Conservation (phyloP, 2,329 filamentous ascomycete genomes). For the Cyphellophora europaea region DNA sequence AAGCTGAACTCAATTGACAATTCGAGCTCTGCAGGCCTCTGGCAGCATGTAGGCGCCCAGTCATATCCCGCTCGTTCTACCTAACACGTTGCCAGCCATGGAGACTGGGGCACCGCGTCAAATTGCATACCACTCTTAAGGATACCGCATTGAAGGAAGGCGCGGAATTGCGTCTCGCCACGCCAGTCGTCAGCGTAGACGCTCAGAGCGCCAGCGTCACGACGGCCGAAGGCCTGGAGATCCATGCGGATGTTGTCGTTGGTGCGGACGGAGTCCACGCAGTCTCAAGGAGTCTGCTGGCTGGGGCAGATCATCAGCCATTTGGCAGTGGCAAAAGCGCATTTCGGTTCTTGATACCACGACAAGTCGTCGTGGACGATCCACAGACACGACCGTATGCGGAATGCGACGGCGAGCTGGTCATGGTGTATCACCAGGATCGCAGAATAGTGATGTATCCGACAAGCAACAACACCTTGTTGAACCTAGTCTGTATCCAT, state of each 20-base stretch:
- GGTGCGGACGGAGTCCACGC: conserved; percentile 47
- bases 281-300: conserved; percentile 21
- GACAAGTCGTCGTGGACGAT: conserved; percentile 22
- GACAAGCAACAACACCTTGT: conserved; percentile 13
- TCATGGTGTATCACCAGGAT: conserved; percentile 32
- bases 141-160: conserved; percentile 30
- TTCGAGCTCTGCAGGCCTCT: no score
- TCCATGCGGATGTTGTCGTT: conserved; percentile 41
- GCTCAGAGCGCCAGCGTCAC: conserved; percentile 26
- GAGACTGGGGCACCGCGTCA: conserved; percentile 45
- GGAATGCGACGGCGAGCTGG: conserved; percentile 28
- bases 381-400: conserved; percentile 30
- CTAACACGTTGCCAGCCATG: no score
- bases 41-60: conserved; percentile 23
- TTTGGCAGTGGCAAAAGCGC: conserved; percentile 29
- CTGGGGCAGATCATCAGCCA: conserved; percentile 23
- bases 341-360: conserved; percentile 29
- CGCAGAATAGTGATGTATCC: conserved; percentile 21
- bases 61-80: no score
- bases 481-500: conserved; percentile 18
- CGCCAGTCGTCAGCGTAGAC: conserved; percentile 27
- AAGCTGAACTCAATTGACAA: no score
- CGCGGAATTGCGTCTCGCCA: conserved; percentile 31
- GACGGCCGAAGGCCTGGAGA: conserved; percentile 34
- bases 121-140: conserved; percentile 45